Evolutionary conservation across 805 yeast genomes (phyloP).

Genomic region (Groenewaldozyma salmanticensis): DNA sequence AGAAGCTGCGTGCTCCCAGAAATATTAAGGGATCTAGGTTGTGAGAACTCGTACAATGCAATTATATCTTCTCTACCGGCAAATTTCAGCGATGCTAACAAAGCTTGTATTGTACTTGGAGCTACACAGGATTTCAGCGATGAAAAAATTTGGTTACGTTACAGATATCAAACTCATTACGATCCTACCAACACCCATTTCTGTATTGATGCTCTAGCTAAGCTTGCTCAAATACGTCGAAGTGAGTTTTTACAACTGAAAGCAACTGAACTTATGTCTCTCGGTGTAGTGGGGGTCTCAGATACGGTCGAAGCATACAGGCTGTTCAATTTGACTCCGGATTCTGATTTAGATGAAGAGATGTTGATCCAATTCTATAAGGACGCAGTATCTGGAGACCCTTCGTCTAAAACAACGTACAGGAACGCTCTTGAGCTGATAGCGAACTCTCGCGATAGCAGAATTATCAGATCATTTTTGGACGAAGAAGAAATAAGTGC

Average conservation of each 20-base stretch:
- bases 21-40: slow-evolving; percentile 19
- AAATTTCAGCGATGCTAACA: not conserved
- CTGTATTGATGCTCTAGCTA: slow-evolving; percentile 50
- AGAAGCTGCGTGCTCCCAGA: not conserved
- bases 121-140: slow-evolving; percentile 40
- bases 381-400: slow-evolving; percentile 5
- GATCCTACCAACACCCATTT: slow-evolving; percentile 40
- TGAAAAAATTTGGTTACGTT: slow-evolving; percentile 38
- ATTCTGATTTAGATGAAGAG: slow-evolving; percentile 13
- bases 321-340: slow-evolving; percentile 25
- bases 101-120: slow-evolving; percentile 37
- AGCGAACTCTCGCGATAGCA: slow-evolving; percentile 10
- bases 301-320: slow-evolving; percentile 36
- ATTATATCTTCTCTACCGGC: too few relatives aligned
- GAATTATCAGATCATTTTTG: slow-evolving; percentile 10
- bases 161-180: slow-evolving; percentile 29
- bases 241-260: slow-evolving; percentile 37
- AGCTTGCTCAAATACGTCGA: slow-evolving; percentile 39
- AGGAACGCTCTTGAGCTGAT: slow-evolving; percentile 15
- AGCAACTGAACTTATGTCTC: slow-evolving; percentile 39
- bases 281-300: slow-evolving; percentile 43
- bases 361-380: slow-evolving; percentile 10
- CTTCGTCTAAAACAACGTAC: slow-evolving; percentile 5
- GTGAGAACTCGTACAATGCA: not conserved
- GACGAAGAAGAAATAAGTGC: slow-evolving; percentile 39